Evolutionary conservation across 1,284 basidiomycete genomes (phyloP), one percentile per base, ranked within the genome.

Genomic region (Cyathus olla): DNA sequence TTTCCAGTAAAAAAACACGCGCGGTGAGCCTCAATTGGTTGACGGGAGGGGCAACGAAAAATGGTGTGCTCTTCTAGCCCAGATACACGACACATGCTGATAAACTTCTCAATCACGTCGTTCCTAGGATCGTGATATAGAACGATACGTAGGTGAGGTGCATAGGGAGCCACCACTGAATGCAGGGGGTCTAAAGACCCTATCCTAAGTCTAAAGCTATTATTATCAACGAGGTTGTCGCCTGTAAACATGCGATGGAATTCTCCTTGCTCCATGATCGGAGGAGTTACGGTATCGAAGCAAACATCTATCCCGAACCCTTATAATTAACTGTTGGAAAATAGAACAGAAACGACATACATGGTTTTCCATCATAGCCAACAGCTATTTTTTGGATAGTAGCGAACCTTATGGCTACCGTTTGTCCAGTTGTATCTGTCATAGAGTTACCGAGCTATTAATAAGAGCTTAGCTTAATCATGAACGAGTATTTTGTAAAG

Each of bases 121-220:
- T 72, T 67, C 19, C 75, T 73, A 44, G 80, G 77, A 40, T 79
- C 73, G 35, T 79, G 68, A 63, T 82, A 83, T 2, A 92, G 79
- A 13, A 87, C 70, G 47, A 92, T 67, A n/a, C 91, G 87, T 27
- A 92, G 70, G 53, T 92, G 88, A 57, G 87, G 85, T 5, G 88
- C 88, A 68, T 90, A 93, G 11, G 89, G 85, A 0, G 89, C 86
- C 42, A 92, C 81, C 15, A 73, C 68, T 37, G 69, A 76, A 63
- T 93, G 91, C 5, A 82, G 81, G 28, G 82, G 75, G 64, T 89
- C 80, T 40, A 93, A 67, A 46, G 81, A 80, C 27, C 85, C 84
- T 17, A 92, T 77, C 29, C 91, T 83, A 51, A 83, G 81, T 47
- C 85, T 86, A 65, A 82, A 85, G 64, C 85, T 86, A 50, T 74